Conservation (phyloP, 176 grass and related monocot species). For the Avena sativa region DNA sequence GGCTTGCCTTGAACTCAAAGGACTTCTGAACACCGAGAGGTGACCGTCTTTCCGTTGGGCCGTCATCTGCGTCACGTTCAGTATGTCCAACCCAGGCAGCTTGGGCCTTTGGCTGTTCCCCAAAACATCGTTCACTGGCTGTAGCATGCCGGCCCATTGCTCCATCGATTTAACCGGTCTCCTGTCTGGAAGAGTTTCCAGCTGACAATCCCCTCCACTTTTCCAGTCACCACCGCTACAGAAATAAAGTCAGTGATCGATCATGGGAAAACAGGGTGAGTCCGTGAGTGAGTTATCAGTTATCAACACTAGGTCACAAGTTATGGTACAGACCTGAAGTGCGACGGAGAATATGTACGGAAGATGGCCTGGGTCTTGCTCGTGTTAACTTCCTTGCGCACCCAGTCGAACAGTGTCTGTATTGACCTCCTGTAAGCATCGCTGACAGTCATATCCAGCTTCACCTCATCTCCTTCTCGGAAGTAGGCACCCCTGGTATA, state of each 20-base stretch:
- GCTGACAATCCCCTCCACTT: slow-evolving; percentile 59
- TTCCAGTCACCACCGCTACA: slow-evolving; percentile 77
- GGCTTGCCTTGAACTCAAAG: slow-evolving; percentile 55
- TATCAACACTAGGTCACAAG: not conserved
- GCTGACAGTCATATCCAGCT: slow-evolving; percentile 81
- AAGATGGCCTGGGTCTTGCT: slow-evolving; percentile 88
- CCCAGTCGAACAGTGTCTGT: slow-evolving; percentile 70
- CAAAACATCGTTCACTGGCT: slow-evolving; percentile 55
- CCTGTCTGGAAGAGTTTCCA: slow-evolving; percentile 64
- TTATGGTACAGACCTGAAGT: slow-evolving; percentile 73
- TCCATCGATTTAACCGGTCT: slow-evolving; percentile 37
- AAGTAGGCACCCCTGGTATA: slow-evolving; percentile 79
- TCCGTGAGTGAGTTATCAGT: not conserved
- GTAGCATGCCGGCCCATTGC: slow-evolving; percentile 58
- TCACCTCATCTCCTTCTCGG: slow-evolving; percentile 74
- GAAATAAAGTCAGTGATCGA: not conserved
- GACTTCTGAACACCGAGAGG: slow-evolving; percentile 64
- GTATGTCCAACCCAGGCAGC: slow-evolving; percentile 50
- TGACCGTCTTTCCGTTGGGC: slow-evolving; percentile 76
- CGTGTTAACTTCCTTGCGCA: slow-evolving; percentile 67
- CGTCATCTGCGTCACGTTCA: slow-evolving; percentile 79
- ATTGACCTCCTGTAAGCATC: slow-evolving; percentile 75
- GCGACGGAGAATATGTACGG: slow-evolving; percentile 89
- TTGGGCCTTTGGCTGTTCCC: slow-evolving; percentile 29
- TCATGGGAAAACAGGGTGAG: not conserved